These are phyloP conservation scores for Phytophthora nicotianae DNA, from an alignment of 352 stramenopile genomes.

Conservation along the genomic window DNA sequence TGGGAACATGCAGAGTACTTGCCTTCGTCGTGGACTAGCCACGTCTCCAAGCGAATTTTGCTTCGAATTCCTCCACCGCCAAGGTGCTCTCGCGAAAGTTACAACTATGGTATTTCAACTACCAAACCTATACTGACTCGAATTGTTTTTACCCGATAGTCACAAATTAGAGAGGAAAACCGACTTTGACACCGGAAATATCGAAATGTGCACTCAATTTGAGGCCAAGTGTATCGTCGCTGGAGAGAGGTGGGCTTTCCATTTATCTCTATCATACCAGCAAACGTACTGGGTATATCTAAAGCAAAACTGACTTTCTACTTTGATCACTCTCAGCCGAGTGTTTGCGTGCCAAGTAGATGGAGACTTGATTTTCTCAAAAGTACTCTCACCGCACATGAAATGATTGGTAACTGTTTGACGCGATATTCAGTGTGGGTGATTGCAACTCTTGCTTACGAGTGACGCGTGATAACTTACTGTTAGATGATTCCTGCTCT, in stretches of 20 bases:
- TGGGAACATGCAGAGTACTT: conserved; percentile 66
- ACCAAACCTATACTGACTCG: neutral
- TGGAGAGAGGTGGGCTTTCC: conserved; percentile 47
- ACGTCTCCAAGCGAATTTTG: conserved; percentile 71
- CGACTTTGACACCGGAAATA: neutral
- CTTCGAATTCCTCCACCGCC: conserved; percentile 29
- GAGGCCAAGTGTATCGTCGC: conserved; percentile 52
- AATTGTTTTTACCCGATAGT: conserved; percentile 7
- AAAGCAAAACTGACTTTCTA: conserved; percentile 5
- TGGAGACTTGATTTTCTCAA: conserved; percentile 18
- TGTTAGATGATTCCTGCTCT: neutral
- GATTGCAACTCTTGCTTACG: too few relatives aligned
- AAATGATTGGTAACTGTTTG: neutral
- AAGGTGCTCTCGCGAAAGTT: conserved; percentile 10
- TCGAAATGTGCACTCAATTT: conserved; percentile 26
- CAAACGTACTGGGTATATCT: neutral
- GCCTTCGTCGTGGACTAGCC: conserved; percentile 65
- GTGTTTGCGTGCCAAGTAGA: conserved; percentile 30
- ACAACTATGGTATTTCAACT: neutral
- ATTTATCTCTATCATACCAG: neutral
- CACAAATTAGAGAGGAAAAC: conserved; percentile 14
- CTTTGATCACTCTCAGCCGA: conserved; percentile 22
- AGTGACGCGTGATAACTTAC: neutral
- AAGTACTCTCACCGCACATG: neutral
- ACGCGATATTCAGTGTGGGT: neutral